Evolutionary conservation across 129 eudicot species (phyloP), one percentile per base, ranked within the genome.

Genomic region (Tagetes erecta): DNA sequence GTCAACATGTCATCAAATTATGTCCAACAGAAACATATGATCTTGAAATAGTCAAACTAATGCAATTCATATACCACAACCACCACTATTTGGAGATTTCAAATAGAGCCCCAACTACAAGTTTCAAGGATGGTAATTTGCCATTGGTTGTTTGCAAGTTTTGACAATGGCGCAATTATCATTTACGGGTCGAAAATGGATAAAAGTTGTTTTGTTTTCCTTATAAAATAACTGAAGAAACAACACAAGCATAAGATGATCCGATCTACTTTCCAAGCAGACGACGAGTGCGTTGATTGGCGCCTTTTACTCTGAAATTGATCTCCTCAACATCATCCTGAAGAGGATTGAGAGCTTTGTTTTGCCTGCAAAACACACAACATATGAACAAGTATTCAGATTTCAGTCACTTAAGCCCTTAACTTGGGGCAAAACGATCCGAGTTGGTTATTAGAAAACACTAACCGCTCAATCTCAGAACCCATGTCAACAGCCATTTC

Each of bases 401-500:
- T 36, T 56, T 56, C 63, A 56, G 63, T 56, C 13, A 30, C 63
- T 56, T 56, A 56, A 56, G n/a, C 14, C 38, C 38, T 12, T 57
- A 57, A 57, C 4, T 57, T 2, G 4, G 38, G 4, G 5, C 13
- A 5, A 30, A 34, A 11, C 1, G n/a, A 3, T 0, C 14, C 3
- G 41, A 59, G 41, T 62, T 12, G 30, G 67, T 62, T 62, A 6
- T 12, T 36, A 36, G 31, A 62, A 62, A 36, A 46, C 42, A 35
- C 74, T 60, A 44, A 92, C 97, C 91, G 85, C 41, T 88, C 96
- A 76, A 92, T 88, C 79, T 92, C 97, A 20, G 96, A 85, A 33
- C 97, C 97, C 97, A 92, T 92, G 89, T 89, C 97, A n/a, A 85
- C 68, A 27, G 98, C 98, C 98, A 94, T 94, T 66, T 77, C 88